Base-by-base conservation (phyloP, 306 rosid species). In the Morella rubra region DNA sequence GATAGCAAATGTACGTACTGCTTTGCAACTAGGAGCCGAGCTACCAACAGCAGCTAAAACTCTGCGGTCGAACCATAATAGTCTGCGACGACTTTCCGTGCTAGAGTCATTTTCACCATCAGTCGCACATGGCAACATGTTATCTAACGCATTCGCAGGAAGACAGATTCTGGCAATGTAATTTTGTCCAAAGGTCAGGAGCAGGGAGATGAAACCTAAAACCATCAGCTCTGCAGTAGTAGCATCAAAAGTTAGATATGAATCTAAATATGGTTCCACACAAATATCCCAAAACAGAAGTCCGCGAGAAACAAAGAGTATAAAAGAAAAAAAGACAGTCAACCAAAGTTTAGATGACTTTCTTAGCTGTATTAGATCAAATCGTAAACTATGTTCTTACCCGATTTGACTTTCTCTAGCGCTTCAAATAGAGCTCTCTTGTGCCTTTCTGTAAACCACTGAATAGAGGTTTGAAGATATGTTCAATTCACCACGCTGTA, bases 151-250 rank as follows among this genome's bases (percentile, higher is more conserved):
- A 53, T 77, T 74, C 6, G 32, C 14, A 9, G 99, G 88, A 71
- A 96, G 81, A 76, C 99, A 96, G 65, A 96, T 86, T 88, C 55
- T 84, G 56, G 90, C 75, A 73, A 96, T 91, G 84, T 86, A 96
- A 41, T 46, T 84, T 81, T 96, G 99, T 9, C 98, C 86, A 61
- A 96, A 96, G 66, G 98, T 93, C 85, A 96, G 77, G 77, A 96
- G 84, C 32, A 96, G 81, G 6, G 99, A 96, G 80, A 96, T 84
- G 89, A 96, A 96, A 50, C 99, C 99, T 24, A 96, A 81, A 87
- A 96, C 73, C 99, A 96, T 96, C 93, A 96, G 73, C 89, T 96
- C 99, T 96, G 99, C 86, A 85, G 79, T 42, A 67, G 58, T 72
- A 22, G 40, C 47, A 69, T 76, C 61, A 79, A 69, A 15, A 47